phyloP scores from a whole-genome alignment of 2,329 filamentous ascomycete genomes.

The Colletotrichum lindemuthianum region DNA sequence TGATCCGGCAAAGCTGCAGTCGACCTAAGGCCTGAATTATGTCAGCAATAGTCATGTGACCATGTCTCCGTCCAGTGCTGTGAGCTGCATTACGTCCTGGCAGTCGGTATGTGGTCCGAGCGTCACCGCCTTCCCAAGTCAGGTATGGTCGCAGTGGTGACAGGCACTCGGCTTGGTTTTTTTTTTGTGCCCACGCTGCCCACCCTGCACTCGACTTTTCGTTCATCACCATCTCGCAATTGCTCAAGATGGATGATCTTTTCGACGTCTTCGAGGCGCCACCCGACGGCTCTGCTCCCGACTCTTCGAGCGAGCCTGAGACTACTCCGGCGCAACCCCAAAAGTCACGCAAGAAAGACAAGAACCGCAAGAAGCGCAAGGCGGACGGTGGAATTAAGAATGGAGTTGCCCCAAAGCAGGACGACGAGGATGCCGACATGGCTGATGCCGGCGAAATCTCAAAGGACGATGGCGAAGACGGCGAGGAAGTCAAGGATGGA shows the following conservation, averaged over 20 bases:
- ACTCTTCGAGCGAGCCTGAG: constrained; percentile 56
- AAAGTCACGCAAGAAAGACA: constrained; percentile 62
- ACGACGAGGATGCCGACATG: constrained; percentile 55
- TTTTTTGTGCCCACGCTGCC: constrained; percentile 24
- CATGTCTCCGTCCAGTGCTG: background rate
- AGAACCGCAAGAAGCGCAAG: constrained; percentile 84
- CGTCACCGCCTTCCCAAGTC: constrained; percentile 22
- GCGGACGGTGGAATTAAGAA: constrained; percentile 80
- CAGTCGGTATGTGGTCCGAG: background rate
- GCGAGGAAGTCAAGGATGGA: constrained; percentile 37
- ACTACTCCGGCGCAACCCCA: constrained; percentile 44
- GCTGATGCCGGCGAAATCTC: constrained; percentile 55
- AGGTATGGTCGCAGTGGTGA: no score
- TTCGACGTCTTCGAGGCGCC: constrained; percentile 84
- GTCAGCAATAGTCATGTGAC: constrained; percentile 29
- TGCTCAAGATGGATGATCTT: constrained; percentile 74
- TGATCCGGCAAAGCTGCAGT: constrained; percentile 31
- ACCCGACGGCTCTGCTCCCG: constrained; percentile 52
- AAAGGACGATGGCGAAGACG: constrained; percentile 49
- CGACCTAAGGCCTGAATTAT: constrained; percentile 9
- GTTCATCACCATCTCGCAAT: background rate
- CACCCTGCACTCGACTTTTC: background rate
- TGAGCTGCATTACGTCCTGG: constrained; percentile 4
- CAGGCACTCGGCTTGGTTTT: background rate
- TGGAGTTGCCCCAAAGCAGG: constrained; percentile 44